Evolutionary conservation across 768 basidiomycete genomes (phyloP).

Genomic region (Russula lepida): DNA sequence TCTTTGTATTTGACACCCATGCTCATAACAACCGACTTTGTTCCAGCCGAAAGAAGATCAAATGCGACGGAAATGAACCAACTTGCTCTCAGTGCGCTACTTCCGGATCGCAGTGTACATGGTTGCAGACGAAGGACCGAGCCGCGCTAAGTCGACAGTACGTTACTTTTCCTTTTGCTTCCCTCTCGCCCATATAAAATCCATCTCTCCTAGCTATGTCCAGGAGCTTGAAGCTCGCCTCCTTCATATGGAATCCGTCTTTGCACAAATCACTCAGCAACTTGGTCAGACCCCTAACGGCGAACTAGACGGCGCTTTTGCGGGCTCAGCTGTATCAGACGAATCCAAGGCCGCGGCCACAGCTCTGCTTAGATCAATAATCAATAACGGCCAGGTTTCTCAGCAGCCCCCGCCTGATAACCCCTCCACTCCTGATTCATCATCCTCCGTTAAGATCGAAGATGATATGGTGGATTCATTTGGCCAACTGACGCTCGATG

Average conservation of each 20-base stretch:
- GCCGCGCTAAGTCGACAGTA: slow-evolving; percentile 86
- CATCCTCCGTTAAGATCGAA: slow-evolving; percentile 46
- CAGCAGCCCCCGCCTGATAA: slow-evolving; percentile 17
- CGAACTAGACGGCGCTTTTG: slow-evolving; percentile 3
- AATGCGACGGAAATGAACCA: slow-evolving; percentile 84
- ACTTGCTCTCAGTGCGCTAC: slow-evolving; percentile 74
- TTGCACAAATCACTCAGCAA: slow-evolving; percentile 73
- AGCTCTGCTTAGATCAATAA: slow-evolving; percentile 22
- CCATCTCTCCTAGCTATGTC: slow-evolving; percentile 53
- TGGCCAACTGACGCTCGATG: slow-evolving; percentile 81
- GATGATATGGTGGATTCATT: slow-evolving; percentile 81
- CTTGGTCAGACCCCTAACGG: slow-evolving; percentile 46
- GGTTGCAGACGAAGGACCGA: slow-evolving; percentile 88
- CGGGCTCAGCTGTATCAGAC: slow-evolving; percentile 12
- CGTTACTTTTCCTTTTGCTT: slow-evolving; percentile 27
- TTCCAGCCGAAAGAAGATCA: slow-evolving; percentile 81
- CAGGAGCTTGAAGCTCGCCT: slow-evolving; percentile 85
- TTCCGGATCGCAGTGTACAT: slow-evolving; percentile 72
- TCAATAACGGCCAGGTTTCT: slow-evolving; percentile 21
- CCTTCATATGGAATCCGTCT: slow-evolving; percentile 82
- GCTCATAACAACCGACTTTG: slow-evolving; percentile 14
- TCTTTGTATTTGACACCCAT: slow-evolving; percentile 1
- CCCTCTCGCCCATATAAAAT: background rate
- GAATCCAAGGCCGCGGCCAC: slow-evolving; percentile 18
- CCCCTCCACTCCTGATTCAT: slow-evolving; percentile 29